A percentile compares a stretch with the other conserved stretches of the same genome.
Evolutionary conservation across 2,329 filamentous ascomycete species (phyloP).

Genomic region (Purpureocillium lavendulum): DNA sequence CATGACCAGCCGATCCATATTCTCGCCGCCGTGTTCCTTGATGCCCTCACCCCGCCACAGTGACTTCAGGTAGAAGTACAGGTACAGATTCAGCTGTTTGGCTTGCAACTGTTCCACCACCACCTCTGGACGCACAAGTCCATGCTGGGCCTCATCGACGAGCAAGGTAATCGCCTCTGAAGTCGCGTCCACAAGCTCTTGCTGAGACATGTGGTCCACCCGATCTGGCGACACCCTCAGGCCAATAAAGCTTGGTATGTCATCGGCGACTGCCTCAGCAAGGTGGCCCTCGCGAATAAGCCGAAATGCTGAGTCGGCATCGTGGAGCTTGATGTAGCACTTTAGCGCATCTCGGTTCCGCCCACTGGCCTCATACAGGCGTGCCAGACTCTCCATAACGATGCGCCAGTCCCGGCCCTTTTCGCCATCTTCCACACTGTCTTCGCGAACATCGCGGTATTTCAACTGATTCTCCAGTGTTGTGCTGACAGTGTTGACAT

Average conservation of each 20-base stretch:
- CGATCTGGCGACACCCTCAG: slow-evolving; percentile 72
- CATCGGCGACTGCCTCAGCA: slow-evolving; percentile 80
- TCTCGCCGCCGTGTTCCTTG: slow-evolving; percentile 42
- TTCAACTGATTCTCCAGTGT: slow-evolving; percentile 77
- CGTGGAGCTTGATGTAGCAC: slow-evolving; percentile 84
- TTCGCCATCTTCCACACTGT: slow-evolving; percentile 65
- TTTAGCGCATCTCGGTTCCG: slow-evolving; percentile 76
- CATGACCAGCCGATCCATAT: slow-evolving; percentile 45
- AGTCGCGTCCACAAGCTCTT: slow-evolving; percentile 71
- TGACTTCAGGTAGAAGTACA: slow-evolving; percentile 85
- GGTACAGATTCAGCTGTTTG: slow-evolving; percentile 61
- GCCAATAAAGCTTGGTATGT: slow-evolving; percentile 81
- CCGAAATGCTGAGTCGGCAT: slow-evolving; percentile 81
- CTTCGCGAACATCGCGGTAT: slow-evolving; percentile 64
- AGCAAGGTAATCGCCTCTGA: slow-evolving; percentile 78
- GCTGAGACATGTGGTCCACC: slow-evolving; percentile 52
- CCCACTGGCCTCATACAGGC: slow-evolving; percentile 73
- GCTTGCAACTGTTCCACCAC: slow-evolving; percentile 72
- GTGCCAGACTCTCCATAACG: slow-evolving; percentile 78
- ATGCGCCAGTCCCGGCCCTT: slow-evolving; percentile 78
- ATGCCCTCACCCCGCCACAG: slow-evolving; percentile 74
- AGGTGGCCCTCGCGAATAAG: slow-evolving; percentile 83
- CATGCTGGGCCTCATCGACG: slow-evolving; percentile 84
- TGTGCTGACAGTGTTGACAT: slow-evolving; percentile 66
- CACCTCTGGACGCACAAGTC: slow-evolving; percentile 67